phyloP scores from a whole-genome alignment of 2,329 filamentous ascomycete species.

The Xylaria sp. region DNA sequence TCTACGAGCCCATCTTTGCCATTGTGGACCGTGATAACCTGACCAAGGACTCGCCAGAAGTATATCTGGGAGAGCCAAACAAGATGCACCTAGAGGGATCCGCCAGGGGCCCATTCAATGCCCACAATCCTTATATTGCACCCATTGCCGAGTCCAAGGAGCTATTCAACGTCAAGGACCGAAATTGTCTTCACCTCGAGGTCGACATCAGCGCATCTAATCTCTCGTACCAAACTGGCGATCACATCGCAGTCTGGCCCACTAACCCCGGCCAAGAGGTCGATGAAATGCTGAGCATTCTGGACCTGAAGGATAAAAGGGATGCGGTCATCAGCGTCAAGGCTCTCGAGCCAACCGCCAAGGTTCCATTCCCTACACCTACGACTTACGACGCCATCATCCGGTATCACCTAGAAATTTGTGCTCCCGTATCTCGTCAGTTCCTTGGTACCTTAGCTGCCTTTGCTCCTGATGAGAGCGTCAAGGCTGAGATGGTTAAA shows the following conservation, averaged over 20 bases:
- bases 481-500: constrained; percentile 86
- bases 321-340: constrained; percentile 86
- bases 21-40: constrained; percentile 78
- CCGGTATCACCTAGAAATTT: constrained; percentile 96
- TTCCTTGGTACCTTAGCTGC: constrained; percentile 86
- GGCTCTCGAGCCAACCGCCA: constrained; percentile 90
- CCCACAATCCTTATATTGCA: constrained; percentile 96
- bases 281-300: constrained; percentile 81
- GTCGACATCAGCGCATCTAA: constrained; percentile 90
- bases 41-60: constrained; percentile 74
- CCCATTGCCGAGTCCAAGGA: constrained; percentile 91
- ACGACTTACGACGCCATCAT: constrained; percentile 94
- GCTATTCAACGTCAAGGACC: constrained; percentile 84
- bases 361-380: constrained; percentile 95
- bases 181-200: constrained; percentile 97
- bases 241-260: constrained; percentile 97
- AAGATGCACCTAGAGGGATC: constrained; percentile 89
- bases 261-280: constrained; percentile 93
- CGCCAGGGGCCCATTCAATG: constrained; percentile 88
- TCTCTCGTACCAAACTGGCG: constrained; percentile 91
- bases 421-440: constrained; percentile 93
- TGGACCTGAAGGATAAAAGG: constrained; percentile 77
- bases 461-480: constrained; percentile 83
- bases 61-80: constrained; percentile 96
- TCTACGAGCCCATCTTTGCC: constrained; percentile 91